These are phyloP conservation scores for Mallotus repandus DNA, from an alignment of 441 rosid genomes.

Conservation along the genomic window DNA sequence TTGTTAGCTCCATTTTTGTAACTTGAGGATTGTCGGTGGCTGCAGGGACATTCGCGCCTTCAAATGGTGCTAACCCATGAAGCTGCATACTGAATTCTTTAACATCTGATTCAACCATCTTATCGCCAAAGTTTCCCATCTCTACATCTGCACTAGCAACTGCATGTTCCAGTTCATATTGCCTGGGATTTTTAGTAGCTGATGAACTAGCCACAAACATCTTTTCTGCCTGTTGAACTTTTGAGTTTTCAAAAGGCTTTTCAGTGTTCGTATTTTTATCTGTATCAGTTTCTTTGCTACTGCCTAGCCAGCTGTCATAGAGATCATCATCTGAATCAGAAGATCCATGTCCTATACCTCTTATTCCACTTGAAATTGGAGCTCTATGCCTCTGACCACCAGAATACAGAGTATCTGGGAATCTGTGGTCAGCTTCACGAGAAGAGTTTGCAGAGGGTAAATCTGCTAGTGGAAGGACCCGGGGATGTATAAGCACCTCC, in stretches of 20 bases:
- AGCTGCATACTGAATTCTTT: constrained; percentile 29
- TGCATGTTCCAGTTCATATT: constrained; percentile 14
- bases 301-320: constrained; percentile 40
- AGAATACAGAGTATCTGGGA: constrained; percentile 26
- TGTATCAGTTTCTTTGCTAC: constrained; percentile 28
- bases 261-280: constrained; percentile 22
- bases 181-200: constrained; percentile 20
- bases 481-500: constrained; percentile 85
- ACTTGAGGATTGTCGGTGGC: not conserved
- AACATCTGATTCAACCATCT: constrained; percentile 29
- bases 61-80: constrained; percentile 31
- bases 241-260: constrained; percentile 20
- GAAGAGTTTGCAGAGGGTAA: constrained; percentile 31
- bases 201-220: constrained; percentile 20
- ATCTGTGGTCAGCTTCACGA: constrained; percentile 26
- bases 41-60: constrained; percentile 22
- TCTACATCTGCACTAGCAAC: constrained; percentile 18
- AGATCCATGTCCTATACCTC: constrained; percentile 20
- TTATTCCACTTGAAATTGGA: constrained; percentile 30
- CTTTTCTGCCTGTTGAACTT: constrained; percentile 31
- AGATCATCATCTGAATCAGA: constrained; percentile 43
- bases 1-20: no score
- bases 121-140: constrained; percentile 26
- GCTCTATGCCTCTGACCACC: constrained; percentile 29
- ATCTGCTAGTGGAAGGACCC: constrained; percentile 60